Conservation (phyloP, 2,329 filamentous ascomycete species). For the Magnaporthiopsis rhizophila region DNA sequence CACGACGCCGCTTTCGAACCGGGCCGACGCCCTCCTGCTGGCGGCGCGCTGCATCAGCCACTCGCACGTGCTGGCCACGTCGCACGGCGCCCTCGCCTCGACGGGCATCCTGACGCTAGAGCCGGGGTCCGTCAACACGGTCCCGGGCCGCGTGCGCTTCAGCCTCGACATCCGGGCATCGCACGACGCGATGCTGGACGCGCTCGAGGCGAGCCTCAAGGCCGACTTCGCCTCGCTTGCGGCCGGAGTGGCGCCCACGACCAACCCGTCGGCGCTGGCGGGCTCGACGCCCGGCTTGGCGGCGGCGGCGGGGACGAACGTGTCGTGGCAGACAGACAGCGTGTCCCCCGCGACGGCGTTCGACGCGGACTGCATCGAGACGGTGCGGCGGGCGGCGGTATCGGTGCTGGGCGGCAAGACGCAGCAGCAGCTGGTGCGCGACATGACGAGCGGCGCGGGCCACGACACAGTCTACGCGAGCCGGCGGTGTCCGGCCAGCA, state of each 20-base stretch:
- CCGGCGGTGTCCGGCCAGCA: constrained; percentile 51
- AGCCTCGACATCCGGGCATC: constrained; percentile 59
- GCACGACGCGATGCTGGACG: constrained; percentile 45
- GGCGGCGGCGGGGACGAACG: constrained; percentile 28
- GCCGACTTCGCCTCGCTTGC: constrained; percentile 53
- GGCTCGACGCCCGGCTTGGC: constrained; percentile 13
- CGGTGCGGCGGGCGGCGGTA: constrained; percentile 51
- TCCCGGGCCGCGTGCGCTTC: constrained; percentile 60
- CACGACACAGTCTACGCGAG: constrained; percentile 51
- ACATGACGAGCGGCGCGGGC: constrained; percentile 34
- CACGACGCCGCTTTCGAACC: constrained; percentile 48
- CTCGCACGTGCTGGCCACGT: constrained; percentile 53
- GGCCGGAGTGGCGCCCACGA: constrained; percentile 33
- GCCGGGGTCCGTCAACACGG: constrained; percentile 66
- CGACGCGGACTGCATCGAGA: constrained; percentile 57
- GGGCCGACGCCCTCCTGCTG: constrained; percentile 23
- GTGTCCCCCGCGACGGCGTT: constrained; percentile 56
- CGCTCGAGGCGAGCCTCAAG: constrained; percentile 48
- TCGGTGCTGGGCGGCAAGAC: constrained; percentile 43
- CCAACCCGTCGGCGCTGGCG: constrained; percentile 10
- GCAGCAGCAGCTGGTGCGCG: constrained; percentile 21
- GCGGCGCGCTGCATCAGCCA: constrained; percentile 59
- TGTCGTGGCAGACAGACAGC: constrained; percentile 52
- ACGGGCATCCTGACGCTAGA: constrained; percentile 59
- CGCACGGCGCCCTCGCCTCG: constrained; percentile 53